A percentile compares a stretch with the other conserved stretches of the same genome.
These are phyloP conservation scores for Auricularia heimuer DNA, from an alignment of 768 basidiomycete species.

Conservation along the genomic window DNA sequence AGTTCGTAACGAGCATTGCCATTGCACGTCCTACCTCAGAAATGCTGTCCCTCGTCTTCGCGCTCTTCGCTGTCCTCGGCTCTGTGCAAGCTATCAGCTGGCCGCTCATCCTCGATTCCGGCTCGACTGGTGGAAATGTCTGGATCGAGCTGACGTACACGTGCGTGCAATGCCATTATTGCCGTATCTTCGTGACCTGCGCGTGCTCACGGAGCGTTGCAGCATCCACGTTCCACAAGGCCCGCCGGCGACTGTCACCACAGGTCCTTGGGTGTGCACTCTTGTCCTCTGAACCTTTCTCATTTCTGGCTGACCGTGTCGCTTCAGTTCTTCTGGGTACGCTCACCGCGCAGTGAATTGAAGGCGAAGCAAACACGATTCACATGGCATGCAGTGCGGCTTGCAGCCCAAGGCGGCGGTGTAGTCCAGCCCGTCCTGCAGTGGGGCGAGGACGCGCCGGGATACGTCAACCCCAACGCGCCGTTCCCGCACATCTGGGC, in stretches of 20 bases:
- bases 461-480: neutral
- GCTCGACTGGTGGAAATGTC: neutral
- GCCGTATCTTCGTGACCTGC: neutral
- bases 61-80: no score
- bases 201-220: neutral
- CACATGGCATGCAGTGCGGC: constrained; percentile 1
- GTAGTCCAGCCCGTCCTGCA: constrained; percentile 4
- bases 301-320: neutral
- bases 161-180: neutral
- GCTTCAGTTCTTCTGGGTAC: neutral
- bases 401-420: neutral
- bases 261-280: neutral
- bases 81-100: neutral
- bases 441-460: constrained; percentile 1
- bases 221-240: constrained; percentile 1
- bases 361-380: neutral
- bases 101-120: neutral
- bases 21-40: no score
- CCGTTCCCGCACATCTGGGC: constrained; percentile 1
- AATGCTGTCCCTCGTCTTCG: no score
- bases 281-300: neutral
- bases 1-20: no score
- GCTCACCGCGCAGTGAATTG: neutral
- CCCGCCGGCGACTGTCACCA: neutral
- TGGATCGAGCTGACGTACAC: constrained; percentile 1